phyloP scores from a whole-genome alignment of 1,139 yeast species.

The Sugiyamaella grinbergsii region DNA sequence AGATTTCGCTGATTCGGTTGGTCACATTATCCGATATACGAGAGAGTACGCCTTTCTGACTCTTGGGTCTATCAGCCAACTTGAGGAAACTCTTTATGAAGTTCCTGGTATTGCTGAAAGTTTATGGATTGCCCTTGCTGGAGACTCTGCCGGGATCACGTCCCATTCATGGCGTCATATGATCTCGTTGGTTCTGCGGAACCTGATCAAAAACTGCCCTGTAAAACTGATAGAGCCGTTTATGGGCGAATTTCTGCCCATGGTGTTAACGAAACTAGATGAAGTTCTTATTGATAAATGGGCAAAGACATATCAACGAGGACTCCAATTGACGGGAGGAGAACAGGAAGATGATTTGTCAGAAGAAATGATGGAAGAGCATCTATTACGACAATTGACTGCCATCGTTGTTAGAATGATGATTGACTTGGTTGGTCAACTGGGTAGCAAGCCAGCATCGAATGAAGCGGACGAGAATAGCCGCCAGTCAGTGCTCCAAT shows the following conservation, averaged over 20 bases:
- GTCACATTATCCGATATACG: slow-evolving; percentile 92
- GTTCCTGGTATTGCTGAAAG: slow-evolving; percentile 76
- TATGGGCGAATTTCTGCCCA: slow-evolving; percentile 76
- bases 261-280: slow-evolving; percentile 71
- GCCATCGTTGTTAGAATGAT: slow-evolving; percentile 89
- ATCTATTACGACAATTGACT: slow-evolving; percentile 85
- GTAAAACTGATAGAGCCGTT: slow-evolving; percentile 64
- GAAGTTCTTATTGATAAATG: slow-evolving; percentile 68
- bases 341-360: slow-evolving; percentile 68
- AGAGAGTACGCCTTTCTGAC: slow-evolving; percentile 94
- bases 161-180: slow-evolving; percentile 97
- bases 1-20: slow-evolving; percentile 98
- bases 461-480: slow-evolving; percentile 28
- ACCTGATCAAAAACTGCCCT: slow-evolving; percentile 88
- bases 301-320: slow-evolving; percentile 69
- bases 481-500: slow-evolving; percentile 52
- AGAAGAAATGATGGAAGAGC: slow-evolving; percentile 99
- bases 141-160: slow-evolving; percentile 83
- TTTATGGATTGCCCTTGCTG: slow-evolving; percentile 85
- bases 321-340: slow-evolving; percentile 65
- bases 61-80: slow-evolving; percentile 83
- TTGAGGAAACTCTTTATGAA: slow-evolving; percentile 86
- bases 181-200: slow-evolving; percentile 84
- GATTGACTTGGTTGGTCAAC: slow-evolving; percentile 86
- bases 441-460: slow-evolving; percentile 28